Evolutionary conservation across 768 basidiomycete species (phyloP).

Genomic region (Lentinula guzmanii): DNA sequence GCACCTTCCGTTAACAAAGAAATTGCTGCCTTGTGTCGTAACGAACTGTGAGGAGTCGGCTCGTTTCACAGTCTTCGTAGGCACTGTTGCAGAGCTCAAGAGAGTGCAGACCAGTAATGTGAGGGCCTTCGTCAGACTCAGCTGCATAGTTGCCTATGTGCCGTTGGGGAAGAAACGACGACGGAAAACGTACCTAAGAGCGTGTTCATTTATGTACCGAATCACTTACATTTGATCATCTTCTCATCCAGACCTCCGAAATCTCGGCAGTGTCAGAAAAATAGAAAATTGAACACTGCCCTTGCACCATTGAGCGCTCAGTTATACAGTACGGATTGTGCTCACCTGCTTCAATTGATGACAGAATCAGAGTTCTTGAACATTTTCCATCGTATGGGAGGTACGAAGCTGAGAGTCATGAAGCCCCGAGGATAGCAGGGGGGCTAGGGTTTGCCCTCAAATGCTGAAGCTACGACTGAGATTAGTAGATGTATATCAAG

Average conservation of each 20-base stretch:
- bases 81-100: conserved; percentile 19
- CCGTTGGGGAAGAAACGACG: not conserved
- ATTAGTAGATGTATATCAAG: too few species aligned
- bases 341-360: not conserved
- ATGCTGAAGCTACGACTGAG: too few species aligned
- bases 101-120: conserved; percentile 22
- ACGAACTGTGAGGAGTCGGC: conserved; percentile 34
- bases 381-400: not conserved
- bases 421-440: too few species aligned
- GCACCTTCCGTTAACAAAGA: conserved; percentile 52
- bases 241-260: not conserved
- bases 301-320: not conserved
- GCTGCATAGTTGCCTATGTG: conserved; percentile 28
- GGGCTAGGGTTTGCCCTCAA: too few species aligned
- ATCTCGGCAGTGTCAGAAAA: not conserved
- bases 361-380: not conserved
- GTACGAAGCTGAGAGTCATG: too few species aligned
- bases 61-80: conserved; percentile 27
- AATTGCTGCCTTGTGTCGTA: conserved; percentile 34
- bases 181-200: not conserved
- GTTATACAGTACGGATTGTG: not conserved
- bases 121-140: conserved; percentile 16
- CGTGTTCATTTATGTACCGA: conserved; percentile 1
- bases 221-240: not conserved
- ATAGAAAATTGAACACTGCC: not conserved